A percentile compares a stretch with the other conserved stretches of the same genome.
Evolutionary conservation across 805 yeast genomes (phyloP).

Genomic region (Metschnikowia kunwiensis): DNA sequence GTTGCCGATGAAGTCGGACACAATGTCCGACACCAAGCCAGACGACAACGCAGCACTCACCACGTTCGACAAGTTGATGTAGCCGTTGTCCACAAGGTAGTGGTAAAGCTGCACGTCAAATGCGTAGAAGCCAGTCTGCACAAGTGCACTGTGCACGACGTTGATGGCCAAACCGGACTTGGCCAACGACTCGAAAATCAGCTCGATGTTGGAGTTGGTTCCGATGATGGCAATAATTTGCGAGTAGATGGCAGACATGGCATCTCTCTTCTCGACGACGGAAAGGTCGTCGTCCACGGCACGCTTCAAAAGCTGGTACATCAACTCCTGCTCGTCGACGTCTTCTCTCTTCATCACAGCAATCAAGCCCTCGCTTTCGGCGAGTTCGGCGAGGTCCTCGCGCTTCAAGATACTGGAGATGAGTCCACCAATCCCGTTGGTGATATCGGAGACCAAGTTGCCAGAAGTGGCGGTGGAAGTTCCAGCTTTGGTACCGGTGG

Average conservation of each 20-base stretch:
- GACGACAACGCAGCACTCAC: conserved; percentile 15
- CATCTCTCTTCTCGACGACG: conserved; percentile 12
- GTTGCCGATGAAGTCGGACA: conserved; percentile 13
- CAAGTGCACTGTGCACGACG: conserved; percentile 17
- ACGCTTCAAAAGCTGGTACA: conserved; percentile 7
- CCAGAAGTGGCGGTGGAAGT: conserved; percentile 10
- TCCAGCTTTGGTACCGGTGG: conserved; percentile 13
- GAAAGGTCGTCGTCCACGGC: conserved; percentile 3
- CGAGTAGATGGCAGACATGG: conserved; percentile 9
- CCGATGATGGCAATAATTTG: conserved; percentile 20
- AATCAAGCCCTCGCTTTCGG: conserved; percentile 8
- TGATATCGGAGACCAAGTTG: background rate
- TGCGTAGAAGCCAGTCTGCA: conserved; percentile 17
- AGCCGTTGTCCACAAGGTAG: conserved; percentile 15
- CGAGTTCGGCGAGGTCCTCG: conserved; percentile 10
- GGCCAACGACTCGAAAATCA: conserved; percentile 20
- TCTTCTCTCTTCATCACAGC: conserved; percentile 12
- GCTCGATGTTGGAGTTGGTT: conserved; percentile 18
- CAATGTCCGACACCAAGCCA: conserved; percentile 13
- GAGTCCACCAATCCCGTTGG: conserved; percentile 6
- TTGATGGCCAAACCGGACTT: conserved; percentile 25
- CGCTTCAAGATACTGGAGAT: conserved; percentile 12
- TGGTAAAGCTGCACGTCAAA: conserved; percentile 20
- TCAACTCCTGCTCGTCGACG: conserved; percentile 8
- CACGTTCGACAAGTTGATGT: conserved; percentile 13